Evolutionary conservation across 1,284 basidiomycete genomes (phyloP).

Genomic region (Sphagnurus paluster): DNA sequence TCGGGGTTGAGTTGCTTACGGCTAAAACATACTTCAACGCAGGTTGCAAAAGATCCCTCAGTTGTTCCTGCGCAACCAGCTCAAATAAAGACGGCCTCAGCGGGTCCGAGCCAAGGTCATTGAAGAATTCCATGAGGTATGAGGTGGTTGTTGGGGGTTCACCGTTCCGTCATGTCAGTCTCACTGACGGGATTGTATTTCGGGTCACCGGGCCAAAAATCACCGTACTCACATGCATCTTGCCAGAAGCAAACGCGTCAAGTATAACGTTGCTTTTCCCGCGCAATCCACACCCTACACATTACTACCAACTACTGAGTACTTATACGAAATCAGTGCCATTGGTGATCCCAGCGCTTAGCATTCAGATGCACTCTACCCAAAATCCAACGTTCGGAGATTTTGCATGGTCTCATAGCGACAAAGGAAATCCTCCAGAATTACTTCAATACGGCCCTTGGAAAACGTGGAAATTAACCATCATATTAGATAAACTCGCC

Average conservation of each 20-base stretch:
- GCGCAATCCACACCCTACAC: too few species aligned
- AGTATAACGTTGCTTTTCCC: too few species aligned
- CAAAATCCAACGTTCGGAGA: neutral
- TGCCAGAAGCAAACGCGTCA: too few species aligned
- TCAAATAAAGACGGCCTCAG: slow-evolving; percentile 93
- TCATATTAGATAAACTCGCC: slow-evolving; percentile 24
- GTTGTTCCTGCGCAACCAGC: slow-evolving; percentile 93
- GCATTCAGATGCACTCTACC: too few species aligned
- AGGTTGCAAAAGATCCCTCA: slow-evolving; percentile 90
- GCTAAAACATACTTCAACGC: slow-evolving; percentile 94
- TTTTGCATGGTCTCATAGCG: neutral
- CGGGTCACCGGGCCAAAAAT: slow-evolving; percentile 14
- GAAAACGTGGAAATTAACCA: slow-evolving; percentile 15
- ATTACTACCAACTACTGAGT: too few species aligned
- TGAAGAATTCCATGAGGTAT: slow-evolving; percentile 76
- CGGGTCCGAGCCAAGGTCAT: slow-evolving; percentile 68
- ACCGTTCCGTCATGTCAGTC: slow-evolving; percentile 12
- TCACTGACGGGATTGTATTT: neutral
- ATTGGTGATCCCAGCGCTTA: too few species aligned
- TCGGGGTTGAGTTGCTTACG: slow-evolving; percentile 45
- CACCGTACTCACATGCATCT: too few species aligned
- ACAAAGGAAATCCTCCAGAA: too few species aligned
- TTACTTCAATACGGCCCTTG: slow-evolving; percentile 14
- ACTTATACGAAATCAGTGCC: too few species aligned
- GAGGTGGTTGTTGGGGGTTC: slow-evolving; percentile 3